Conservation (phyloP, 306 rosid species). For the Echinosophora koreensis region DNA sequence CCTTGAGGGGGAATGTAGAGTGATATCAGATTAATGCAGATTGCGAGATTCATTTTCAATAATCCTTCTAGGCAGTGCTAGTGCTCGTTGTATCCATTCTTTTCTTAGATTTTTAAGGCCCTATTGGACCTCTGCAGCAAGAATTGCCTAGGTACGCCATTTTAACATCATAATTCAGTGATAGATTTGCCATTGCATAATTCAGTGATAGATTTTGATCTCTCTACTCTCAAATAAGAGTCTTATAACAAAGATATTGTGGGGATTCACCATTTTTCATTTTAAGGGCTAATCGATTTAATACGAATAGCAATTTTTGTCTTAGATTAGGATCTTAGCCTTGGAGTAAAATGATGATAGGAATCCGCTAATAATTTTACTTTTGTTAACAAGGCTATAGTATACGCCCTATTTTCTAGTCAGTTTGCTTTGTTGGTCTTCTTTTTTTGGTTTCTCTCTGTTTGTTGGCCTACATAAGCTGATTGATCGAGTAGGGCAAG, state of each 20-base stretch:
- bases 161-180: not conserved
- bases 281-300: not conserved
- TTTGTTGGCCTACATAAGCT: not conserved
- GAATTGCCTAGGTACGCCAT: not conserved
- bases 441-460: not conserved
- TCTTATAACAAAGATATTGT: not conserved
- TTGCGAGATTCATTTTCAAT: slow-evolving; percentile 52
- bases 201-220: not conserved
- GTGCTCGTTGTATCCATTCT: not conserved
- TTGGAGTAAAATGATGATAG: not conserved
- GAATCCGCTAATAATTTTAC: too few relatives aligned
- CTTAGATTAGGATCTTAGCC: not conserved
- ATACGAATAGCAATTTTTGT: not conserved
- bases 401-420: not conserved
- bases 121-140: not conserved
- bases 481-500: not conserved
- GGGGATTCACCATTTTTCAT: not conserved
- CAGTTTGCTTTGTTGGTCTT: not conserved
- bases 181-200: slow-evolving; percentile 12
- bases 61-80: slow-evolving; percentile 24
- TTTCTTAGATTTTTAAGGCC: not conserved
- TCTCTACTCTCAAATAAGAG: not conserved
- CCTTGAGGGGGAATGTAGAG: slow-evolving; percentile 57
- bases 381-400: too few relatives aligned
- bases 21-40: slow-evolving; percentile 53